Conservation (phyloP, 2,329 filamentous ascomycete species). For the Zymoseptoria ardabiliae region DNA sequence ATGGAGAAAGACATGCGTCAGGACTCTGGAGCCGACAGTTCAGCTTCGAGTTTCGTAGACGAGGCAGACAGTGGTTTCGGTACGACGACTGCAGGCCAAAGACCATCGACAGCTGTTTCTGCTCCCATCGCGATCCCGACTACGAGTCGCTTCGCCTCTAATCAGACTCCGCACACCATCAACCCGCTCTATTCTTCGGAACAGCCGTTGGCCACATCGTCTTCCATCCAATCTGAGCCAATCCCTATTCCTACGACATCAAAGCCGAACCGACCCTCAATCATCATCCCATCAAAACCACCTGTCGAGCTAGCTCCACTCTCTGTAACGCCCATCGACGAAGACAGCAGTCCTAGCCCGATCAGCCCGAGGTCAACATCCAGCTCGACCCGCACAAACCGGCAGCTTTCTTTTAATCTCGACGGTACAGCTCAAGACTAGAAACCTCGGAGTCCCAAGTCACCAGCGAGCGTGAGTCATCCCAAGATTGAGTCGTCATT, state of each 20-base stretch:
- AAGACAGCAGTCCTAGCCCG: background rate
- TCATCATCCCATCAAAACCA: background rate
- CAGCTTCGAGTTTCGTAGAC: background rate
- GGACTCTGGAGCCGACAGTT: background rate
- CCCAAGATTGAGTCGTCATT: slow-evolving; percentile 2
- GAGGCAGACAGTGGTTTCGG: background rate
- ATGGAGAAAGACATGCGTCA: background rate
- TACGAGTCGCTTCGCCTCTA: background rate
- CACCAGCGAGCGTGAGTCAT: slow-evolving; percentile 5
- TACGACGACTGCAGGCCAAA: background rate
- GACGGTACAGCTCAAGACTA: slow-evolving; percentile 11
- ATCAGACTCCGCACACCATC: background rate
- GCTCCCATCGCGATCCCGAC: background rate
- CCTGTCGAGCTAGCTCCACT: background rate
- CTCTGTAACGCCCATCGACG: background rate
- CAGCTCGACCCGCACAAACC: background rate
- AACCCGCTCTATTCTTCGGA: background rate
- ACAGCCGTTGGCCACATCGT: background rate
- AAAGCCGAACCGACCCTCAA: background rate
- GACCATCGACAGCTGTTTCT: background rate
- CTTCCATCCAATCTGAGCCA: background rate
- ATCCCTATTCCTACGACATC: background rate
- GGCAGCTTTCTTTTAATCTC: slow-evolving; percentile 6
- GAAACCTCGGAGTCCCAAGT: slow-evolving; percentile 14
- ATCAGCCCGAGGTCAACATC: background rate